phyloP scores from a whole-genome alignment of 2,329 filamentous ascomycete species.

The Fusarium beomiforme region DNA sequence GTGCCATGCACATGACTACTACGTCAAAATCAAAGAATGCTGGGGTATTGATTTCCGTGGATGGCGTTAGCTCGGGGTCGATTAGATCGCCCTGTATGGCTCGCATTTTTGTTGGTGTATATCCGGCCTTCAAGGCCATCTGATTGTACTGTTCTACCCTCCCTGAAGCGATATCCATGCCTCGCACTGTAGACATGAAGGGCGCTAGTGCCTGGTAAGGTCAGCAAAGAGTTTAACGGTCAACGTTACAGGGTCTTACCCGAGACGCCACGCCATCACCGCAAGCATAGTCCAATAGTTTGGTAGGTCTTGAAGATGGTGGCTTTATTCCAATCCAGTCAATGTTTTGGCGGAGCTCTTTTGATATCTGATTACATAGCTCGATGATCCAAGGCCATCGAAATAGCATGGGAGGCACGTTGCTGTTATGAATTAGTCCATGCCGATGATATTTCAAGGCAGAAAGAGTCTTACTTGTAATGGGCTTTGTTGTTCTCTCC shows the following conservation, averaged over 20 bases:
- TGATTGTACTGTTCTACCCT: slow-evolving; percentile 49
- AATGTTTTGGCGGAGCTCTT: slow-evolving; percentile 38
- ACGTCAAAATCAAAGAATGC: slow-evolving; percentile 46
- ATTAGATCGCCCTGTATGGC: slow-evolving; percentile 47
- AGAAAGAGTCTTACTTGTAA: slow-evolving; percentile 38
- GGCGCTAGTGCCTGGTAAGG: slow-evolving; percentile 44
- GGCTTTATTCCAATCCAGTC: slow-evolving; percentile 41
- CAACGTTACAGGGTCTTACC: slow-evolving; percentile 17
- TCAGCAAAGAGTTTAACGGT: background rate
- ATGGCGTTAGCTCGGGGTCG: slow-evolving; percentile 31
- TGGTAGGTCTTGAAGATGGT: slow-evolving; percentile 5
- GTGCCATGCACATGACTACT: slow-evolving; percentile 48
- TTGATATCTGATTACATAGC: slow-evolving; percentile 39
- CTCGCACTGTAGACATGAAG: slow-evolving; percentile 44
- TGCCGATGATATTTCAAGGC: accelerated
- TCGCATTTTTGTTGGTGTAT: slow-evolving; percentile 39
- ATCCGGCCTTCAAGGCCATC: slow-evolving; percentile 38
- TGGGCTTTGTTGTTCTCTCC: slow-evolving; percentile 42
- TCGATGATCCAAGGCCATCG: slow-evolving; percentile 40
- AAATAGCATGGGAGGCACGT: slow-evolving; percentile 26
- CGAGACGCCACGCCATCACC: slow-evolving; percentile 45
- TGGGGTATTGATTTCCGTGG: slow-evolving; percentile 25
- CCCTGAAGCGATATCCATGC: slow-evolving; percentile 48
- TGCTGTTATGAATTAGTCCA: slow-evolving; percentile 9
- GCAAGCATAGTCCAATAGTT: slow-evolving; percentile 47